Percentiles rank a stretch among this genome's conserved stretches.
Conservation (phyloP, 2,329 filamentous ascomycete species). For the Ophiostoma novo-ulmi region DNA sequence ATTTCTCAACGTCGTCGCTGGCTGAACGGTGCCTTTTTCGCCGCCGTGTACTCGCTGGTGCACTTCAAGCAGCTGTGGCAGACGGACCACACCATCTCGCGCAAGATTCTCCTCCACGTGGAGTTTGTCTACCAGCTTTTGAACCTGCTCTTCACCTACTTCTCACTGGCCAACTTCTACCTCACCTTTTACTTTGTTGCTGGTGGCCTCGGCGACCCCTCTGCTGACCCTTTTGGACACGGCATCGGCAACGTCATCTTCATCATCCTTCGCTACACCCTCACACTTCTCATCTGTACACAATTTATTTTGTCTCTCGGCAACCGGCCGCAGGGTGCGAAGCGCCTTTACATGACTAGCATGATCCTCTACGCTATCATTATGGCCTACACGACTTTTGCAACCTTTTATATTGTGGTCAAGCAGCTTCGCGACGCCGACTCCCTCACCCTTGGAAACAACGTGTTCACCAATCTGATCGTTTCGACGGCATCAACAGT, state of each 20-base stretch:
- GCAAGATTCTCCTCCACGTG: slow-evolving; percentile 87
- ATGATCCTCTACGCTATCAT: slow-evolving; percentile 91
- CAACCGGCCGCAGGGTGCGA: slow-evolving; percentile 90
- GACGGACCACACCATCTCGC: slow-evolving; percentile 83
- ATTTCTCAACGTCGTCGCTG: slow-evolving; percentile 93
- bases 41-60: slow-evolving; percentile 92
- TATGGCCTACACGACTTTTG: slow-evolving; percentile 93
- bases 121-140: slow-evolving; percentile 95
- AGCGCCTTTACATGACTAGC: slow-evolving; percentile 78
- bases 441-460: slow-evolving; percentile 60
- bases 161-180: slow-evolving; percentile 98
- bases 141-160: slow-evolving; percentile 91
- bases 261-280: slow-evolving; percentile 75
- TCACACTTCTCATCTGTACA: slow-evolving; percentile 80
- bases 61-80: slow-evolving; percentile 90
- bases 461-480: slow-evolving; percentile 91
- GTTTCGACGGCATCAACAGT: slow-evolving; percentile 83
- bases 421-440: slow-evolving; percentile 60
- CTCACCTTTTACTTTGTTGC: slow-evolving; percentile 98
- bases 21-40: slow-evolving; percentile 98
- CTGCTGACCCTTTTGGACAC: slow-evolving; percentile 87
- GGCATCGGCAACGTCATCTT: slow-evolving; percentile 81
- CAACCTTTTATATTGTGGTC: slow-evolving; percentile 80
- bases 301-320: slow-evolving; percentile 97
- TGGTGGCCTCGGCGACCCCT: slow-evolving; percentile 74